Evolutionary conservation across 805 yeast genomes (phyloP).

Genomic region (Lachancea nothofagi): DNA sequence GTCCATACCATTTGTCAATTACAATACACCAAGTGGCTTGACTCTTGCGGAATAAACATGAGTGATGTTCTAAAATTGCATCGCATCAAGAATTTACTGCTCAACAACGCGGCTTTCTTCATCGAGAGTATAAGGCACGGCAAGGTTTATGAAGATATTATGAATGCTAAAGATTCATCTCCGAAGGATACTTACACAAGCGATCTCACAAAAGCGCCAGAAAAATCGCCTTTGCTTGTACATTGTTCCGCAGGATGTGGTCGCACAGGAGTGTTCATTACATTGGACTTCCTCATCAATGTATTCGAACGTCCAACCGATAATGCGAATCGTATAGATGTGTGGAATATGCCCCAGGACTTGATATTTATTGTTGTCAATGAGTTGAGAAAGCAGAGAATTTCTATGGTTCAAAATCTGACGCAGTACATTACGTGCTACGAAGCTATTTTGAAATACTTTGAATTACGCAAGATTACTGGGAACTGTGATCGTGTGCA

Average conservation of each 20-base stretch:
- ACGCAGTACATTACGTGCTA: constrained; percentile 69
- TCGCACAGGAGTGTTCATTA: constrained; percentile 82
- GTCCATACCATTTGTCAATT: constrained; percentile 55
- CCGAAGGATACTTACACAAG: not conserved
- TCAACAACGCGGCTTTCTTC: constrained; percentile 14
- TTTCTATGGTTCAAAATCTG: constrained; percentile 75
- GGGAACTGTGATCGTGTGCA: not conserved
- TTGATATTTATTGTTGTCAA: constrained; percentile 55
- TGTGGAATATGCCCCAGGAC: constrained; percentile 43
- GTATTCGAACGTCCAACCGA: constrained; percentile 33
- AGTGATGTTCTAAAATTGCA: constrained; percentile 30
- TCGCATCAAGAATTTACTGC: constrained; percentile 29
- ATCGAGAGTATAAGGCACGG: constrained; percentile 15
- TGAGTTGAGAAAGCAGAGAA: constrained; percentile 59
- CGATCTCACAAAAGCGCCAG: constrained; percentile 15
- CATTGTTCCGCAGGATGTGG: constrained; percentile 99
- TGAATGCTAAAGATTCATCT: not conserved
- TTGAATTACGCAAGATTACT: constrained; percentile 11
- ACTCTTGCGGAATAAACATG: constrained; percentile 59
- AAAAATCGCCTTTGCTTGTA: constrained; percentile 48
- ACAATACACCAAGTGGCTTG: constrained; percentile 79
- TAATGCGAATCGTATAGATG: constrained; percentile 35
- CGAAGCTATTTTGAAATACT: constrained; percentile 41
- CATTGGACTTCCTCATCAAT: constrained; percentile 48
- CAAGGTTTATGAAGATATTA: constrained; percentile 7